Conservation (phyloP, 306 rosid species). For the Abrus pulchellus region DNA sequence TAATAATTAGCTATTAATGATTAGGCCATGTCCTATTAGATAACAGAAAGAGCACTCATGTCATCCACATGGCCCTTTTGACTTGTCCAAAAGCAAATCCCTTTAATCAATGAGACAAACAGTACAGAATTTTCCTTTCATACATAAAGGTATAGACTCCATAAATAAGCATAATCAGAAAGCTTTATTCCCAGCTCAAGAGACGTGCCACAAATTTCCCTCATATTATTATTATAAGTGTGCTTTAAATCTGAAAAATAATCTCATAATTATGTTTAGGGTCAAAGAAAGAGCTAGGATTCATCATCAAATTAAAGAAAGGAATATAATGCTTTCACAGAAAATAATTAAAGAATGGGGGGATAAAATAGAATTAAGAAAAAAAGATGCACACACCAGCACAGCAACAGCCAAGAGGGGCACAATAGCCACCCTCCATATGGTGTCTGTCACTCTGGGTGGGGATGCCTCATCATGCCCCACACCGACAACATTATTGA, state of each 20-base stretch:
- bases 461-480: constrained; percentile 38
- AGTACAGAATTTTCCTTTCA: constrained; percentile 43
- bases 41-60: constrained; percentile 46
- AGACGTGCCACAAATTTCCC: neutral
- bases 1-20: constrained; percentile 28
- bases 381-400: constrained; percentile 36
- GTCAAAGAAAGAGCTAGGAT: too few species aligned
- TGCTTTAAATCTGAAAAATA: too few species aligned
- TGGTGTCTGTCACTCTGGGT: constrained; percentile 39
- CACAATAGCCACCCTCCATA: constrained; percentile 36
- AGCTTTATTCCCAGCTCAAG: neutral
- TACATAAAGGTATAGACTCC: neutral
- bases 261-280: too few species aligned
- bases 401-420: constrained; percentile 40
- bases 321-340: neutral
- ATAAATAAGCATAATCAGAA: neutral
- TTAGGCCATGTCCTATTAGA: constrained; percentile 31
- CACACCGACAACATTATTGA: constrained; percentile 57
- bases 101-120: constrained; percentile 47
- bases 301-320: too few species aligned
- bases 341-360: constrained; percentile 32
- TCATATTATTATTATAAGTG: neutral
- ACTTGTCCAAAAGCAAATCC: constrained; percentile 52
- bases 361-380: neutral
- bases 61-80: constrained; percentile 55